Evolutionary conservation across 1,284 basidiomycete genomes (phyloP), one percentile per base, ranked within the genome.

Genomic region (Xanthoconium separans): DNA sequence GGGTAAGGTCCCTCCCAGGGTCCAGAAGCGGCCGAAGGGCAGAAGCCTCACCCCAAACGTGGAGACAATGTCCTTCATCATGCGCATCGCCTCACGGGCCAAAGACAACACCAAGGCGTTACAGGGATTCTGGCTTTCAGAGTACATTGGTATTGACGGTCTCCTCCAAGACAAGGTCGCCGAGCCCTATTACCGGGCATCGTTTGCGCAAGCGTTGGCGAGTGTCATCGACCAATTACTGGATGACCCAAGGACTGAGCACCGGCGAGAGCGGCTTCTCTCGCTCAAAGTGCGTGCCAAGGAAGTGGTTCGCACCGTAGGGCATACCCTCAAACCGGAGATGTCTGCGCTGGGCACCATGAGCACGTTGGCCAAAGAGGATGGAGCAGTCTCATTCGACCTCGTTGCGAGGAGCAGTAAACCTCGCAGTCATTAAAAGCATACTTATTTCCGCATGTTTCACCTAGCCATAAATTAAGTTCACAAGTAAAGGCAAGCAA

Each of bases 101-200:
- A 70, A 71, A 27, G 77, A 82, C 58, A 66, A 65, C 13, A 75
- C 75, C 27, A 73, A 80, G 58, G 72, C 82, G 60, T 76, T 80
- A 18, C 83, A 85, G 59, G 80, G 77, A 57, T 58, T 89, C 54
- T 78, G 85, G 45, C 79, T 90, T 13, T 64, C 81, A 8, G 69
- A 75, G 55, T 65, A 75, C 57, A 64, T 82, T 48, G 73, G 77
- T 36, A 64, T 73, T 12, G 71, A 74, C 4, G 48, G 51, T 15
- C 58, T 75, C 44, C 59, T 69, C 29, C 45, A 37, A 46, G 51
- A 58, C 43, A 20, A 48, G 20, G 45, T 12, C 4, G 47, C 51
- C 8, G 52, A 53, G 10, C 51, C 60, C 12, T 72, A 67, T 48
- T 60, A 63, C 51, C 66, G 65, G 16, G 62, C 64, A 6, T 72